Percentiles rank a stretch among this genome's conserved stretches.
Evolutionary conservation across 2,329 filamentous ascomycete genomes (phyloP).

Genomic region (Trichoderma endophyticum): DNA sequence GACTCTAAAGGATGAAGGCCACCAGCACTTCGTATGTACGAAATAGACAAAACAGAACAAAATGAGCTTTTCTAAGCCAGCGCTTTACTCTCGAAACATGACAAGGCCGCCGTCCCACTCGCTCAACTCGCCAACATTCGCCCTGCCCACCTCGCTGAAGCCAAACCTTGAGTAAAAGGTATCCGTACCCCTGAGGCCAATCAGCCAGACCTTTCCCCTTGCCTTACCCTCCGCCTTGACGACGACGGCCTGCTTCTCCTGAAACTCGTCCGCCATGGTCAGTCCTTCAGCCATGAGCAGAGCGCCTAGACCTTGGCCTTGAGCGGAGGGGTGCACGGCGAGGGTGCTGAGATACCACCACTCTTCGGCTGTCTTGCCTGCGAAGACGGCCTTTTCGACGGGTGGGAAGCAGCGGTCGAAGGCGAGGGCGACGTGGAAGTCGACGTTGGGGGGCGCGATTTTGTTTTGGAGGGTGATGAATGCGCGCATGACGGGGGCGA

Average conservation of each 20-base stretch:
- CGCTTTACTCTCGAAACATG: slow-evolving; percentile 36
- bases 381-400: slow-evolving; percentile 28
- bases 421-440: slow-evolving; percentile 22
- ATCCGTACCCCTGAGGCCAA: slow-evolving; percentile 33
- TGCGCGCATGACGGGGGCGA: slow-evolving; percentile 28
- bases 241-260: neutral
- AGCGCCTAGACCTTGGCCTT: slow-evolving; percentile 33
- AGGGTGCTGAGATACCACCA: slow-evolving; percentile 38
- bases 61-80: neutral
- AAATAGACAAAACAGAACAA: neutral
- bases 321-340: slow-evolving; percentile 31
- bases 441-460: slow-evolving; percentile 27
- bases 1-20: neutral
- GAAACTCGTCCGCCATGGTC: slow-evolving; percentile 25
- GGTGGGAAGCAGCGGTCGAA: slow-evolving; percentile 29
- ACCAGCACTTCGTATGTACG: neutral
- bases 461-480: slow-evolving; percentile 26
- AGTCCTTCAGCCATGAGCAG: slow-evolving; percentile 33
- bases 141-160: slow-evolving; percentile 34
- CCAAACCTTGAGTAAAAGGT: slow-evolving; percentile 34
- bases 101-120: slow-evolving; percentile 37
- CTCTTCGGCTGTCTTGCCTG: slow-evolving; percentile 28
- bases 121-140: slow-evolving; percentile 35
- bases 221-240: slow-evolving; percentile 26
- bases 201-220: slow-evolving; percentile 32